A percentile compares a stretch with the other conserved stretches of the same genome.
These are phyloP conservation scores for Pythium grandisporangium DNA, from an alignment of 352 stramenopile species.

Conservation along the genomic window DNA sequence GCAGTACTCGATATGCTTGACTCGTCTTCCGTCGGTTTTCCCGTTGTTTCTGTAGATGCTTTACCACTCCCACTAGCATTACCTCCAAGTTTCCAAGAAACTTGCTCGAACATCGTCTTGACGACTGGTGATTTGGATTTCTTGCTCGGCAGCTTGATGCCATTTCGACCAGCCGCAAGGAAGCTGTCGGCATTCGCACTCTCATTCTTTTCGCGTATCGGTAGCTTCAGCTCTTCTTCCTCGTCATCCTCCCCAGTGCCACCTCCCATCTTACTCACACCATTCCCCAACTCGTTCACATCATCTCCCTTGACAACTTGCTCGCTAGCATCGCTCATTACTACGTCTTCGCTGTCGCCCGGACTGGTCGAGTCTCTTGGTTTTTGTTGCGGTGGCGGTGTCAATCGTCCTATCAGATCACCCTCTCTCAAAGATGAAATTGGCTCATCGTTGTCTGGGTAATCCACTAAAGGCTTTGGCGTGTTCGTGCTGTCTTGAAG, in stretches of 20 bases:
- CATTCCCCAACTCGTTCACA: too few species aligned
- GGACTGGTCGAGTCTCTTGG: too few species aligned
- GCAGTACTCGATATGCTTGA: too few species aligned
- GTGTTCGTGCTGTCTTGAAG: too few species aligned
- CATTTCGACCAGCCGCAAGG: conserved; percentile 27
- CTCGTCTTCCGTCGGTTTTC: conserved; percentile 11
- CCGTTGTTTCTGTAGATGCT: conserved; percentile 6
- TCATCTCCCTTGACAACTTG: too few species aligned
- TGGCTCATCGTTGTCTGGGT: conserved; percentile 53
- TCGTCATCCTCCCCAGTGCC: conserved; percentile 9
- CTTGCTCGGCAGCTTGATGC: conserved; percentile 25
- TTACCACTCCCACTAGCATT: conserved; percentile 1
- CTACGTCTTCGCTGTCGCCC: too few species aligned
- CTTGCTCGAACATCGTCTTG: conserved; percentile 77
- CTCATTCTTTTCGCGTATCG: conserved; percentile 42
- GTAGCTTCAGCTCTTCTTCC: conserved; percentile 50
- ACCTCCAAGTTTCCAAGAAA: conserved; percentile 40
- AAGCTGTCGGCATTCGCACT: conserved; percentile 43
- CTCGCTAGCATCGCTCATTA: too few species aligned
- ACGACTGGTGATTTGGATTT: conserved; percentile 52
- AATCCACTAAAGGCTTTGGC: too few species aligned
- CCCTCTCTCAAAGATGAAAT: conserved; percentile 22
- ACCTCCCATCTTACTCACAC: too few species aligned
- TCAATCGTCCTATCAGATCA: conserved; percentile 8
- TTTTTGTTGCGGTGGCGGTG: conserved; percentile 12